Evolutionary conservation across 2,329 filamentous ascomycete genomes (phyloP), one percentile per base, ranked within the genome.

Genomic region (Fusarium tuaranense): DNA sequence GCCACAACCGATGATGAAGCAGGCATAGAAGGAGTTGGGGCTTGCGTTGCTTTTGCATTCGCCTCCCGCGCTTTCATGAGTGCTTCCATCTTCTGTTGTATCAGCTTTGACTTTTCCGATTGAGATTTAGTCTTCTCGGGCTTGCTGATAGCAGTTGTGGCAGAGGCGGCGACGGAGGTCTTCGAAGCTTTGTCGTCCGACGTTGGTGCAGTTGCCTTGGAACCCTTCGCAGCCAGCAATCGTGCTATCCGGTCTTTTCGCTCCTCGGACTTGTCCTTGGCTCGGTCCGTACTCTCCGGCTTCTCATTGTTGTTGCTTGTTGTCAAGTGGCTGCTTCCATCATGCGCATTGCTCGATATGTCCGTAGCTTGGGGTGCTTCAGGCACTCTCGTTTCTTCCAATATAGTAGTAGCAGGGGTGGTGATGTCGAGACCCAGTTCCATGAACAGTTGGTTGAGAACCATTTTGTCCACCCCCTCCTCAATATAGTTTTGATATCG

Each of bases 11-110:
- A 53, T 20, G 39, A 25, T 57, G 58, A 38, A 51, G 62, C 41
- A 34, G 55, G 32, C 34, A 62, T 58, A 32, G 65, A 48, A 7
- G 48, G 25, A 34, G 34, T 13, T 18, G 27, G 64, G 16, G 44
- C 46, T 20, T 65, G 60, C 13, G 67, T 30, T 44, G 64, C 65
- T 30, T 82, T 82, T 44, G 82, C 81, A 58, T 82, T 83, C 7
- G 82, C 84, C 77, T 88, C 86, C 36, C 88, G 85, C 39, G 87
- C 85, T 76, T 90, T 92, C 75, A 91, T 91, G 25, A 97, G 84
- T 25, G 92, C 92, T 69, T 95, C 94, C 79, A 97, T 92, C 75
- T 94, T 95, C 79, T 94, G 90, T 73, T 94, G 91, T 57, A 95
- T 87, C 36, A 95, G 84, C 68, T 88, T 89, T 67, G 94, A 94